Evolutionary conservation across 805 yeast genomes (phyloP), one percentile per base, ranked within the genome.

Genomic region (Saitoella complicata): DNA sequence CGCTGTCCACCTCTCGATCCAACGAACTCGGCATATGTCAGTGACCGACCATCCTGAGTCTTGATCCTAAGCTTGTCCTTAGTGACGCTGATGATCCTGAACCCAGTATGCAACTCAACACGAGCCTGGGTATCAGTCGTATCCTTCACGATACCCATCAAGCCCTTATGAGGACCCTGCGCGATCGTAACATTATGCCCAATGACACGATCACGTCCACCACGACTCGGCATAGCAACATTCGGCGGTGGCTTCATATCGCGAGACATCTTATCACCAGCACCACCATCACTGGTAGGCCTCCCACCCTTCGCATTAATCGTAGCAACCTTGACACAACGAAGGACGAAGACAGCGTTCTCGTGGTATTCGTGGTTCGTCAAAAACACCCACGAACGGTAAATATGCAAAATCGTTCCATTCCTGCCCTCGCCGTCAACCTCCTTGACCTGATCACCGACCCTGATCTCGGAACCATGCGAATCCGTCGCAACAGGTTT

Each of bases 391-490:
- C 71, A 69, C 44, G 80, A 78, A 58, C 86, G 79, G 69, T 80
- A 83, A 46, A 91, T 78, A 59, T 88, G 96, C 47, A 91, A 61
- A 49, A 91, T 81, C 35, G 72, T 75, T 53, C 98, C 98, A 57
- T 82, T 87, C 59, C 94, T 75, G 53, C 82, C 78, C 54, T 86
- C 94, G 41, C 93, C 93, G 10, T 72, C 69, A 31, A 70, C 62
- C 58, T 91, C 98, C 54, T 78, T 78, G n/a, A 91, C 94, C 2
- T 91, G 78, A 58, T 91, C 98, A 42, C 96, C 96, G 36, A 83
- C 77, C 46, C 80, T 76, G 45, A 91, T 75, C 51, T 91, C 88
- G 42, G 77, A 71, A 40, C 98, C 98, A 47, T 73, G 72, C 48
- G 73, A 70, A 60, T 91, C 98, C 0, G 95, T 80, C 3, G 95